Percentiles rank a stretch among this genome's conserved stretches.
Evolutionary conservation across 1,284 basidiomycete species (phyloP).

Genomic region (Ustilago cynodontis): DNA sequence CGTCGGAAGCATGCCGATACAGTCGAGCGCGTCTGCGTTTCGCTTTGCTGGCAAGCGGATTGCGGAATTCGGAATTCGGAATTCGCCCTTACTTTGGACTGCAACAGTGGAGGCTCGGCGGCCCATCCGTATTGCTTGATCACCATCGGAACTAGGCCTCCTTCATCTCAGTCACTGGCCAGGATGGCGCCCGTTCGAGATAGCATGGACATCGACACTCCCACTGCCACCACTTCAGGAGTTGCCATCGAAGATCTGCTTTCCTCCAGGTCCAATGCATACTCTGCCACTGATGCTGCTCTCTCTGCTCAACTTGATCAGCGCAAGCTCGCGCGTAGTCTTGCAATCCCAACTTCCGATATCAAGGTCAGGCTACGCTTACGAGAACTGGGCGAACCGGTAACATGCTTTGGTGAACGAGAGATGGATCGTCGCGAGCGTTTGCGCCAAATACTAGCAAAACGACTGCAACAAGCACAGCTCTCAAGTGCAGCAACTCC

Average conservation of each 20-base stretch:
- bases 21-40: too few relatives aligned
- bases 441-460: slow-evolving; percentile 82
- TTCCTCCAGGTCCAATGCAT: slow-evolving; percentile 21
- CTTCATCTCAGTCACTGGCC: not conserved
- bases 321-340: slow-evolving; percentile 84
- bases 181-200: slow-evolving; percentile 13
- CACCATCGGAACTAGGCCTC: not conserved
- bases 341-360: slow-evolving; percentile 98
- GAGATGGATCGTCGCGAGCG: slow-evolving; percentile 83
- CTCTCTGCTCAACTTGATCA: slow-evolving; percentile 56
- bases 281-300: slow-evolving; percentile 52
- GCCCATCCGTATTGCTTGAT: slow-evolving; percentile 6
- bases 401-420: slow-evolving; percentile 94
- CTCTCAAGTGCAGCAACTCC: not conserved
- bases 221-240: slow-evolving; percentile 23
- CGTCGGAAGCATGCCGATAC: too few relatives aligned
- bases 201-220: slow-evolving; percentile 28
- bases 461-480: slow-evolving; percentile 70
- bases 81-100: not conserved
- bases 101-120: too few relatives aligned
- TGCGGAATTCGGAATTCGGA: not conserved
- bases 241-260: slow-evolving; percentile 48
- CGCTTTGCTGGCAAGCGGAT: too few relatives aligned
- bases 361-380: slow-evolving; percentile 87
- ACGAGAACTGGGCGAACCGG: slow-evolving; percentile 92